Base-by-base conservation (phyloP, 2,329 filamentous ascomycete species). In the Coniochaeta pulveracea region DNA sequence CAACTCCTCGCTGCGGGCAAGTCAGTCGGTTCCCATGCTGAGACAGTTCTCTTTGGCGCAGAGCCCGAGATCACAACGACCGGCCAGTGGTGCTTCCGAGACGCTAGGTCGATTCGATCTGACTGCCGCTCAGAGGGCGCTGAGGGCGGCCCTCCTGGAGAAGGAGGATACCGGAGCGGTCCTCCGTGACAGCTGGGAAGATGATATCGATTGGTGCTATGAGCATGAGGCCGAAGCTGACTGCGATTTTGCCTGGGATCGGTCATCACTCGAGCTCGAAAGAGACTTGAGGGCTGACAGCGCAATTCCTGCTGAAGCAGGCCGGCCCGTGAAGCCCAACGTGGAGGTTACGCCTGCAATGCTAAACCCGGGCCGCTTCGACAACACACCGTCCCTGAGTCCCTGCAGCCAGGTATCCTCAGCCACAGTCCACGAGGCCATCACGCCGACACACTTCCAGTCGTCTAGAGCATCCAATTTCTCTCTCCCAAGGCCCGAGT, bases 141-240 rank as follows among this genome's bases (percentile, higher is more conserved):
- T 56, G 22, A 49, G 44, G 31, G 46, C 48, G 14, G 45, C 40
- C 7, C 26, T 43, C 19, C 37, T 42, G 3, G 49, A 52, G 6
- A 42, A 45, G 10, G 40, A 41, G 6, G 42, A 41, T 10, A 45
- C 45, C n/a, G 54, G 58, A 3, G 35, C 39, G 4, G 40, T 54
- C n/a, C 43, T 49, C 15, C 54, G 54, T 6, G 63, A 66, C 43
- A 76, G 59, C 43, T 81, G 76, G 76, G 76, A 81, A 45, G 74
- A 78, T 34, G 74, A 74, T 40, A 80, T 81, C 39, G 76, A 81
- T 47, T 81, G 79, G 51, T 79, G 72, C 47, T 81, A 81, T 46
- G 75, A 80, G 42, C 72, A 81, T 43, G 76, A 75, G 42, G 73
- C 67, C 10, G 76, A 80, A 49, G 76, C 74, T 6, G 63, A 79